Percentiles rank a stretch among this genome's conserved stretches.
These are phyloP conservation scores for Mycena citricolor DNA, from an alignment of 1,284 basidiomycete genomes.

Conservation along the genomic window DNA sequence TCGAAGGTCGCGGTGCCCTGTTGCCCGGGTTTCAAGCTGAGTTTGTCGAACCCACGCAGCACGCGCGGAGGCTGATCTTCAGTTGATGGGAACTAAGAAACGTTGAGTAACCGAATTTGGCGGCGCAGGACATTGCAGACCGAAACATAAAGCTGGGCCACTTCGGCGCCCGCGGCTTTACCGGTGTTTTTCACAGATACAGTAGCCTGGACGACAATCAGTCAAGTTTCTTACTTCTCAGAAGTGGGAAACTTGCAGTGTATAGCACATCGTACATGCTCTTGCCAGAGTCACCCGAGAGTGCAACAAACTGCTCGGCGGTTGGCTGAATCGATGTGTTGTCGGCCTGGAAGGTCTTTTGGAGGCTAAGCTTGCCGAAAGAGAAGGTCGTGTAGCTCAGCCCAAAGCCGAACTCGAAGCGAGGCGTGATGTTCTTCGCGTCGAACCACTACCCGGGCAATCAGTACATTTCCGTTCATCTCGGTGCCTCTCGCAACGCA, in stretches of 20 bases:
- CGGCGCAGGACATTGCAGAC: neutral
- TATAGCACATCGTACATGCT: slow-evolving; percentile 16
- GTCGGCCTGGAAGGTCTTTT: slow-evolving; percentile 9
- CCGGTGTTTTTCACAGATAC: slow-evolving; percentile 9
- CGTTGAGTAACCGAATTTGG: too few species aligned
- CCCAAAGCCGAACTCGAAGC: slow-evolving; percentile 12
- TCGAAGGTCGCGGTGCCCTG: slow-evolving; percentile 7
- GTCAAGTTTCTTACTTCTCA: too few species aligned
- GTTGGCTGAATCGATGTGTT: slow-evolving; percentile 13
- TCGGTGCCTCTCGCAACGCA: neutral
- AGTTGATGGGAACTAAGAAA: slow-evolving; percentile 4
- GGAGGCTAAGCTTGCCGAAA: slow-evolving; percentile 7
- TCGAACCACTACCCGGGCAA: slow-evolving; percentile 11
- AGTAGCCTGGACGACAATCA: slow-evolving; percentile 2
- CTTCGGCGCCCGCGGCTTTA: slow-evolving; percentile 8
- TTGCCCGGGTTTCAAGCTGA: slow-evolving; percentile 25
- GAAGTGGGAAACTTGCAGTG: slow-evolving; percentile 2
- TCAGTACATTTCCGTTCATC: neutral
- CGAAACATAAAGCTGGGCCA: slow-evolving; percentile 12
- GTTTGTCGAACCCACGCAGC: slow-evolving; percentile 64
- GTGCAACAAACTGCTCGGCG: slow-evolving; percentile 6
- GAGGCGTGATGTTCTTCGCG: slow-evolving; percentile 16
- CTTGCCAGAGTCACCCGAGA: neutral
- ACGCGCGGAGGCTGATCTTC: slow-evolving; percentile 59
- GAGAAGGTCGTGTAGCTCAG: slow-evolving; percentile 12